Evolutionary conservation across 2,329 filamentous ascomycete genomes (phyloP).

Genomic region (Pseudogymnoascus sp.): DNA sequence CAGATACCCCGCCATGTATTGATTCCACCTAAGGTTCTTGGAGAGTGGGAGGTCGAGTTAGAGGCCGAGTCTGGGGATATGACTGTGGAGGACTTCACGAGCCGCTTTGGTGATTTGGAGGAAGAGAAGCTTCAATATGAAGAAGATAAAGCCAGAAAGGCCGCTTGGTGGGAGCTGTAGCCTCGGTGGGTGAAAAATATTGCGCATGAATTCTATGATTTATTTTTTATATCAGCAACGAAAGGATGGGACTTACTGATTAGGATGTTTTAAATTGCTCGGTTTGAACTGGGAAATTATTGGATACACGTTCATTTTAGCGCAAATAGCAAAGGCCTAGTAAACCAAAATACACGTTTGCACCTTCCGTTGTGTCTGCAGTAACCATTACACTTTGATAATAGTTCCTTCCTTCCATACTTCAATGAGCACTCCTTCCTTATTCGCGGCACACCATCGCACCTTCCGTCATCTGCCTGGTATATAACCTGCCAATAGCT

Average conservation of each 20-base stretch:
- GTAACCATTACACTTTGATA: background rate
- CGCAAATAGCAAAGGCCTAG: background rate
- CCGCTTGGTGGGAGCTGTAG: background rate
- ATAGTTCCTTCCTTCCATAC: background rate
- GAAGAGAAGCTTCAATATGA: background rate
- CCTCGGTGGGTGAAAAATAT: background rate
- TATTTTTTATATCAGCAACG: background rate
- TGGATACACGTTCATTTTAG: background rate
- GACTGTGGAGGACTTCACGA: conserved; percentile 53
- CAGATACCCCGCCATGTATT: conserved; percentile 68
- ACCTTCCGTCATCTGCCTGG: background rate
- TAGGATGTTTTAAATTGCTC: background rate
- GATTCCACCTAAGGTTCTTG: conserved; percentile 55
- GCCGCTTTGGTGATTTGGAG: conserved; percentile 33
- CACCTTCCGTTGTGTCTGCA: background rate
- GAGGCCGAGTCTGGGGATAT: conserved; percentile 38
- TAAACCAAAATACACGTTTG: background rate
- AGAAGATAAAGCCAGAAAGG: background rate
- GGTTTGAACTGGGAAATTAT: background rate
- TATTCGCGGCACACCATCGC: background rate
- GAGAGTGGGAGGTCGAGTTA: conserved; percentile 29
- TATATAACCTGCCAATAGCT: background rate
- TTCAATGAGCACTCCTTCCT: background rate
- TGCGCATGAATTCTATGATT: background rate
- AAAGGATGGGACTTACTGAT: background rate